Evolutionary conservation across 2,329 filamentous ascomycete species (phyloP).

Genomic region (Zymoseptoria ardabiliae): DNA sequence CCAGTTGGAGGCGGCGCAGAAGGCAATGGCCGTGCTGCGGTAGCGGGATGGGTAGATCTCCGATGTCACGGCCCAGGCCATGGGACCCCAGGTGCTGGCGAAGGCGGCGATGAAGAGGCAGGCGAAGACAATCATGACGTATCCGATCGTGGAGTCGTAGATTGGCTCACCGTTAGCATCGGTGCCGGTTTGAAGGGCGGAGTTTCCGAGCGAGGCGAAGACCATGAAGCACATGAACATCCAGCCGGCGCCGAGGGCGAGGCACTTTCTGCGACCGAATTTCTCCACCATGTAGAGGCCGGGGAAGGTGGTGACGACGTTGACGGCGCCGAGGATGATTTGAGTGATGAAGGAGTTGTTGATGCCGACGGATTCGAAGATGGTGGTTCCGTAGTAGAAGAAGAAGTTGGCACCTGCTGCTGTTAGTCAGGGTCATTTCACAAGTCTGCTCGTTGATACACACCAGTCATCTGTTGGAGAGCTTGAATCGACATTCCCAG

Average conservation of each 20-base stretch:
- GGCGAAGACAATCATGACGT: slow-evolving; percentile 58
- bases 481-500: slow-evolving; percentile 43
- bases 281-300: slow-evolving; percentile 42
- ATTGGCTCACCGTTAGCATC: slow-evolving; percentile 13
- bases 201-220: slow-evolving; percentile 39
- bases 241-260: slow-evolving; percentile 39
- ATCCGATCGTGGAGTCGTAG: slow-evolving; percentile 40
- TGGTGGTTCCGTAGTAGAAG: slow-evolving; percentile 46
- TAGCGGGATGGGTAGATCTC: slow-evolving; percentile 55
- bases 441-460: background rate
- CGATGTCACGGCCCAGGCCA: slow-evolving; percentile 50
- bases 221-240: slow-evolving; percentile 52
- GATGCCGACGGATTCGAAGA: slow-evolving; percentile 30
- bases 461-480: slow-evolving; percentile 54
- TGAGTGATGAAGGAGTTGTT: slow-evolving; percentile 31
- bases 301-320: slow-evolving; percentile 38
- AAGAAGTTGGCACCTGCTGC: slow-evolving; percentile 55
- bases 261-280: slow-evolving; percentile 38
- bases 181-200: slow-evolving; percentile 29
- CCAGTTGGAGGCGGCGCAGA: slow-evolving; percentile 56
- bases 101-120: slow-evolving; percentile 60
- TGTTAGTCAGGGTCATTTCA: background rate
- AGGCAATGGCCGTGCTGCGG: slow-evolving; percentile 43
- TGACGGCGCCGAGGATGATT: slow-evolving; percentile 39
- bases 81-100: slow-evolving; percentile 60